Base-by-base conservation (phyloP, 495 filamentous ascomycete species). In the Penicillium coffeae region DNA sequence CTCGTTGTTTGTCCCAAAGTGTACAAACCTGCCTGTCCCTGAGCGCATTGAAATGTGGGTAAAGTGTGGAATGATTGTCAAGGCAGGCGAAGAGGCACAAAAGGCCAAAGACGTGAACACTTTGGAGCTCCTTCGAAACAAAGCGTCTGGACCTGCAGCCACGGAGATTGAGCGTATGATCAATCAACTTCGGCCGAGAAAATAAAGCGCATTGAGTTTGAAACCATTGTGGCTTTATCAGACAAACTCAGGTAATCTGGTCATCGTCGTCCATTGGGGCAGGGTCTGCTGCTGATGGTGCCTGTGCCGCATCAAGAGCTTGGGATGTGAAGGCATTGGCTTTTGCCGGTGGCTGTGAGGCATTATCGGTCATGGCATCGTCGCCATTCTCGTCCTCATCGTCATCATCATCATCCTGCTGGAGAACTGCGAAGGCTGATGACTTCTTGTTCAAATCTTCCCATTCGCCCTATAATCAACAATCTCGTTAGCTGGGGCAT, bases 21-120 rank as follows among this genome's bases (percentile, higher is more conserved):
- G 91, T 69, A 82, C 80, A 38, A 69, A 69, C 34, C 54, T 85
- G 35, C 72, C 77, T 16, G 71, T 78, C 8, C 76, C 80, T 40
- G 86, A 90, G 47, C 73, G 85, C 25, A 82, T 96, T 43, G 84
- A 88, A 59, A 96, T 96, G 93, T 97, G 89, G 80, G 81, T 94
- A 54, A 95, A 95, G 69, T 97, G 94, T 64, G 91, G 90, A 19
- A 82, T 94, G 82, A 76, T 90, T 21, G 81, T 86, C 18, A 89
- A 90, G 71, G 93, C 94, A 9, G 94, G 85, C 13, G 90, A 96
- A 68, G 93, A 97, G 70, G 90, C 93, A 30, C 78, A 89, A 34
- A 87, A 82, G 73, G 75, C 75, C 44, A 95, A 87, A 68, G 89
- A 97, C 65, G 63, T 83, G 43, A 82, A 83, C 54, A 70, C 81